A percentile compares a stretch with the other conserved stretches of the same genome.
Evolutionary conservation across 768 basidiomycete genomes (phyloP).

Genomic region (Boletus reticuloceps): DNA sequence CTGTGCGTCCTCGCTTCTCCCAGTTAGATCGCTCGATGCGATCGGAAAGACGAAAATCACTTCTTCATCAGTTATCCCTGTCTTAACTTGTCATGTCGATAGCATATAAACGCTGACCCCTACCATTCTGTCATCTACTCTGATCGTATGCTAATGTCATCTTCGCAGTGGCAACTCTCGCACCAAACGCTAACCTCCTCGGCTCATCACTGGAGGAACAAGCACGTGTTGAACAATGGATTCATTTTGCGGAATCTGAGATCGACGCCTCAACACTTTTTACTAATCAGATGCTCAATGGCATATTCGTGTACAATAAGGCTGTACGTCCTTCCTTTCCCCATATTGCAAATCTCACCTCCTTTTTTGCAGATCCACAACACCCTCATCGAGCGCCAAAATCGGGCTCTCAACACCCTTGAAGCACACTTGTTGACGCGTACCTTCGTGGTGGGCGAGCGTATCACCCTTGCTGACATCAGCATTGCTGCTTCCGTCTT

Average conservation of each 20-base stretch:
- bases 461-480: slow-evolving; percentile 93
- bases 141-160: slow-evolving; percentile 16
- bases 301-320: slow-evolving; percentile 76
- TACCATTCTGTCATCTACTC: not conserved
- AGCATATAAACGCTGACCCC: slow-evolving; percentile 19
- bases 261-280: slow-evolving; percentile 40
- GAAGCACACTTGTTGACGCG: slow-evolving; percentile 70
- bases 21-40: slow-evolving; percentile 10
- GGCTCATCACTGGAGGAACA: slow-evolving; percentile 62
- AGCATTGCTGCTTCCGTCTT: slow-evolving; percentile 58
- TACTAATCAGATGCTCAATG: slow-evolving; percentile 43
- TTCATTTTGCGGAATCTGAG: slow-evolving; percentile 69
- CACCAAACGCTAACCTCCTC: slow-evolving; percentile 77
- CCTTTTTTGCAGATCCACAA: slow-evolving; percentile 52
- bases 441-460: slow-evolving; percentile 92
- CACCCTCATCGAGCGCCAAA: slow-evolving; percentile 48
- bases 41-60: slow-evolving; percentile 25
- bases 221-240: slow-evolving; percentile 86
- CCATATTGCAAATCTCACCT: not conserved
- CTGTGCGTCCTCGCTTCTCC: slow-evolving; percentile 54
- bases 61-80: slow-evolving; percentile 67
- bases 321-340: slow-evolving; percentile 47
- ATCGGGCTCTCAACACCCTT: slow-evolving; percentile 60
- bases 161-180: slow-evolving; percentile 65
- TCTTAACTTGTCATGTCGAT: slow-evolving; percentile 62